phyloP scores from a whole-genome alignment of 192 early-diverging fungal genomes.

The Coemansia sp. region DNA sequence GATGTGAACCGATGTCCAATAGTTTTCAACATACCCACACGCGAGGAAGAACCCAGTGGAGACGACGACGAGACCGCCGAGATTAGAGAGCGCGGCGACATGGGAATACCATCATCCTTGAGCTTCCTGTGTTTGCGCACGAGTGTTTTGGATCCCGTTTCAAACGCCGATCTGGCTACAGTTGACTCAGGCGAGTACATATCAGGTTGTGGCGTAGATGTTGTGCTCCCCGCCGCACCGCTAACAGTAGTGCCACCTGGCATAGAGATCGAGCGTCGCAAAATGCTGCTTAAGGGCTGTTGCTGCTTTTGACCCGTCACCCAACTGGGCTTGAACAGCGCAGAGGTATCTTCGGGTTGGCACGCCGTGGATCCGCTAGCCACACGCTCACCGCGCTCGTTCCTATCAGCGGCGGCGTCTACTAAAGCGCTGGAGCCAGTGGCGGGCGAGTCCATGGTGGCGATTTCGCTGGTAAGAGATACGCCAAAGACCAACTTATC shows the following conservation, averaged over 20 bases:
- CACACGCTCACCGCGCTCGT: conserved; percentile 3
- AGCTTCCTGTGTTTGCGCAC: conserved; percentile 23
- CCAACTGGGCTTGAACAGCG: conserved; percentile 2
- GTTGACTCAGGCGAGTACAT: conserved; percentile 22
- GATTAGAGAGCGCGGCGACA: conserved; percentile 45
- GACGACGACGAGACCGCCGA: conserved; percentile 45
- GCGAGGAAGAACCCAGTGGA: conserved; percentile 21
- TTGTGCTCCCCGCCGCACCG: conserved; percentile 9
- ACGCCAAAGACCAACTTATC: conserved; percentile 34
- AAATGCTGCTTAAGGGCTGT: conserved; percentile 17
- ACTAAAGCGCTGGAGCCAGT: not conserved
- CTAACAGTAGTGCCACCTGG: conserved; percentile 11
- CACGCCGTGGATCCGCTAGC: conserved; percentile 21
- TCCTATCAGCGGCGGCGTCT: not conserved
- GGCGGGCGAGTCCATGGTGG: not conserved
- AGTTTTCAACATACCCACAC: conserved; percentile 29
- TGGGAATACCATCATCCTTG: conserved; percentile 10
- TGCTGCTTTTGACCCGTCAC: conserved; percentile 2
- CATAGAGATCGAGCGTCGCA: conserved; percentile 55
- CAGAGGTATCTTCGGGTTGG: not conserved
- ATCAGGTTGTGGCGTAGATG: not conserved
- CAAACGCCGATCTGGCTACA: conserved; percentile 32
- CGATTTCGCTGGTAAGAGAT: conserved; percentile 7
- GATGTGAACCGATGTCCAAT: conserved; percentile 39
- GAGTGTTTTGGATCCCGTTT: conserved; percentile 27